phyloP scores from a whole-genome alignment of 2,329 filamentous ascomycete species.

The Fusarium paranaense region DNA sequence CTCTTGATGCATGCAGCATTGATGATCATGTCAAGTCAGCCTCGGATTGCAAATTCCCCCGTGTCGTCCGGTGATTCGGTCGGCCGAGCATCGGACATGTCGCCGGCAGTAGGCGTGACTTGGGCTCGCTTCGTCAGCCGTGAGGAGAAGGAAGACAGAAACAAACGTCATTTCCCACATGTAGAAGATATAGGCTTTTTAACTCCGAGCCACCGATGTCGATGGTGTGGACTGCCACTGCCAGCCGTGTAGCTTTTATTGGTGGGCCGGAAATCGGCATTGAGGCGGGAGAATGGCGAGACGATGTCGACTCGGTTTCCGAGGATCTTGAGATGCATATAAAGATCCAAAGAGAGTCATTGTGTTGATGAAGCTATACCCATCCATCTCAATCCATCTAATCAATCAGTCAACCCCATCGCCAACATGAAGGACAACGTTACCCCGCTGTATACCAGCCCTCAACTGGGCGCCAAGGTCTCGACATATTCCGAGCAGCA shows the following conservation, averaged over 20 bases:
- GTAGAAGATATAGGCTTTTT: background rate
- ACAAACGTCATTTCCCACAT: background rate
- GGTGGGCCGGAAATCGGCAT: constrained; percentile 25
- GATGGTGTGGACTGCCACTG: background rate
- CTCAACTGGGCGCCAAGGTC: constrained; percentile 54
- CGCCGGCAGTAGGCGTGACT: background rate
- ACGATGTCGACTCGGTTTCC: constrained; percentile 29
- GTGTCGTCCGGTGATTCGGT: constrained; percentile 4
- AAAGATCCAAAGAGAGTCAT: background rate
- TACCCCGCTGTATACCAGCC: constrained; percentile 57
- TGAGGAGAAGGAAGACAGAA: background rate
- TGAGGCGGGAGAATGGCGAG: constrained; percentile 13
- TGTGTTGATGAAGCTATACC: background rate
- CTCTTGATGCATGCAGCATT: background rate
- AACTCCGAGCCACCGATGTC: constrained; percentile 32
- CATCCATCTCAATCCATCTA: background rate
- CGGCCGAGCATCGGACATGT: constrained; percentile 32
- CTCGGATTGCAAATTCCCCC: constrained; percentile 3
- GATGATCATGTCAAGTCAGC: background rate
- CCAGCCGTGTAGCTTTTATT: constrained; percentile 15
- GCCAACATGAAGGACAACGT: constrained; percentile 53
- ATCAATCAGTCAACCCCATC: background rate
- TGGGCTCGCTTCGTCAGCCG: constrained; percentile 2
- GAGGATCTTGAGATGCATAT: constrained; percentile 13
- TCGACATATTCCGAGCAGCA: constrained; percentile 56